Base-by-base conservation (phyloP, 257 asterid genomes). In the Catharanthus roseus region DNA sequence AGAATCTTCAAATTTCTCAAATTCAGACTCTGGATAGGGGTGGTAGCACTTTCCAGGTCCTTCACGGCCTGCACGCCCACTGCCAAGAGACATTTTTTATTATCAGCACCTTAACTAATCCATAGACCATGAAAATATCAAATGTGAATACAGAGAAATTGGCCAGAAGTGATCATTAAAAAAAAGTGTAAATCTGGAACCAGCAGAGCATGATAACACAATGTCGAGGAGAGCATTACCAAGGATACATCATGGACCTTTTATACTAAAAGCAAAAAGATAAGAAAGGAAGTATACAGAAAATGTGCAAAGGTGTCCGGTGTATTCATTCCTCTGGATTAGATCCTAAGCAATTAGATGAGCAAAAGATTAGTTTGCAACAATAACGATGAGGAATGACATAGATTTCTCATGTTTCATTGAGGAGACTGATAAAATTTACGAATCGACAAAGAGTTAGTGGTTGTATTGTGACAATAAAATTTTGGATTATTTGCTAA, bases 51-150 rank as follows among this genome's bases (percentile, higher is more conserved):
- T 95, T 54, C 99, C 99, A 58, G 95, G 91, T 74, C 96, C 92
- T 71, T 95, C 99, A 77, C 99, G 99, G 68, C 97, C 99, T 70
- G 99, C 99, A 77, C 99, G 97, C 39, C 99, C 99, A 82, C 99
- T 93, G 90, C 79, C 84, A 77, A 71, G 68, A 47, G 68, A 60
- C 33, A n/a, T 62, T 38, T n/a, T 45, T 67, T 19, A 72, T 11
- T 19, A 10, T 19, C 53, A 36, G 34, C n/a, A n/a, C 31, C 57
- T 24, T 24, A 3, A 53, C 29, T 47, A 28, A 28, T 41, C 19
- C 24, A 42, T 26, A 75, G 42, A 68, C 29, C 38, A 55, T 24
- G 23, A 33, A 53, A 34, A 33, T 51, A 34, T 36, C 31, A 3
- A n/a, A 58, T 34, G 42, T 6, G 15, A 33, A 33, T 33, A n/a